Conservation (phyloP, 2,329 filamentous ascomycete species). For the Xylaria sp. region DNA sequence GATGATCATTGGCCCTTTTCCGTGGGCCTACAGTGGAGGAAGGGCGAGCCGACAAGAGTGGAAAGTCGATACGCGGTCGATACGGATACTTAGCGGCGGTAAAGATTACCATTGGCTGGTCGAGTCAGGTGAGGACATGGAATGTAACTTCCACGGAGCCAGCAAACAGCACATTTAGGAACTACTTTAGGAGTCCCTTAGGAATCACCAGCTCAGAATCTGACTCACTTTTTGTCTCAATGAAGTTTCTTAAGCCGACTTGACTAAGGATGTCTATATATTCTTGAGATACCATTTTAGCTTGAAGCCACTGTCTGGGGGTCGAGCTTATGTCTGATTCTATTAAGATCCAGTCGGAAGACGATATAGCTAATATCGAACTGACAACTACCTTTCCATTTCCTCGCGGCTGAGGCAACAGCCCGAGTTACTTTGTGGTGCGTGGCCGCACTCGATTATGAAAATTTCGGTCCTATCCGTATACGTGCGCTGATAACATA, state of each 20-base stretch:
- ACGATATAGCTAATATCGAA: not conserved
- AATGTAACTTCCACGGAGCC: not conserved
- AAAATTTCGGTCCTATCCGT: too few species aligned
- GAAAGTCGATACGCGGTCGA: conserved; percentile 28
- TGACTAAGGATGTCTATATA: not conserved
- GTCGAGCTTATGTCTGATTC: not conserved
- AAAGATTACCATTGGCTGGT: conserved; percentile 22
- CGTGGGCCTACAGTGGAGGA: not conserved
- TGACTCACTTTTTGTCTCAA: not conserved
- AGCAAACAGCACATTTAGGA: not conserved
- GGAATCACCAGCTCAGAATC: not conserved
- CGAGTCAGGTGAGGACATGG: not conserved
- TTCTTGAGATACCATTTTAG: not conserved
- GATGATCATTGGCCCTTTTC: conserved; percentile 20
- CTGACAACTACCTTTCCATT: not conserved
- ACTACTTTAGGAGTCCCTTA: not conserved
- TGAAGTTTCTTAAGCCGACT: not conserved
- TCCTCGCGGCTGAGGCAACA: too few species aligned
- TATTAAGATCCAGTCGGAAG: not conserved
- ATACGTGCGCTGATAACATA: too few species aligned
- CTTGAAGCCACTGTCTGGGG: not conserved
- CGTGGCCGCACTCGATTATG: too few species aligned
- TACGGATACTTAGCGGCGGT: conserved; percentile 20
- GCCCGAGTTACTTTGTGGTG: not conserved
- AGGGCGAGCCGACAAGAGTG: conserved; percentile 22